These are phyloP conservation scores for Clitopilus passeckerianus DNA, from an alignment of 768 basidiomycete species.

Conservation along the genomic window DNA sequence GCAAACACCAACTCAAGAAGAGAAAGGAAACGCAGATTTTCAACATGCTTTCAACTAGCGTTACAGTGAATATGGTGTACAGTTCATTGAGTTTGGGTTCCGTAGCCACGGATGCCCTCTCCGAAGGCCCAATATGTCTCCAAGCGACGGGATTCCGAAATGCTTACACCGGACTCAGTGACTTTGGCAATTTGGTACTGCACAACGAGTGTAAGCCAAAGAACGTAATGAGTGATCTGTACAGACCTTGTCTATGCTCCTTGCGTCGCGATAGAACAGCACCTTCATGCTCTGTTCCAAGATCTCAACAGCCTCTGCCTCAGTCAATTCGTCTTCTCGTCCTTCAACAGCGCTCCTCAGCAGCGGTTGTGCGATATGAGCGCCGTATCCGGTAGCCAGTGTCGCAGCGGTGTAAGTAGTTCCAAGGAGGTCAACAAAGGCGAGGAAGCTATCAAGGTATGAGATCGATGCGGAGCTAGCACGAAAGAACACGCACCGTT, in stretches of 20 bases:
- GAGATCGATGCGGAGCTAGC: not conserved
- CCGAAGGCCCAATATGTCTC: constrained; percentile 91
- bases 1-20: no score
- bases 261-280: constrained; percentile 93
- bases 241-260: constrained; percentile 89
- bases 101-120: constrained; percentile 88
- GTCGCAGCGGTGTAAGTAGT: constrained; percentile 93
- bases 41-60: no score
- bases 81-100: constrained; percentile 67
- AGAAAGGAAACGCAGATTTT: no score
- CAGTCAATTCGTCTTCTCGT: constrained; percentile 64
- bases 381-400: constrained; percentile 92
- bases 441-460: constrained; percentile 64
- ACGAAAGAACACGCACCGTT: constrained; percentile 49
- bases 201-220: not conserved
- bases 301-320: constrained; percentile 74
- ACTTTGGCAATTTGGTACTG: constrained; percentile 96
- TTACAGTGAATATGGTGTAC: no score
- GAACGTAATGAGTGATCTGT: not conserved
- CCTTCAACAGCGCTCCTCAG: constrained; percentile 90
- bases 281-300: constrained; percentile 87
- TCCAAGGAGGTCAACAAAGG: constrained; percentile 94
- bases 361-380: constrained; percentile 89
- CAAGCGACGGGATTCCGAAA: constrained; percentile 73
- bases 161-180: constrained; percentile 66